Evolutionary conservation across 306 rosid species (phyloP).

Genomic region (Corylus avellana): DNA sequence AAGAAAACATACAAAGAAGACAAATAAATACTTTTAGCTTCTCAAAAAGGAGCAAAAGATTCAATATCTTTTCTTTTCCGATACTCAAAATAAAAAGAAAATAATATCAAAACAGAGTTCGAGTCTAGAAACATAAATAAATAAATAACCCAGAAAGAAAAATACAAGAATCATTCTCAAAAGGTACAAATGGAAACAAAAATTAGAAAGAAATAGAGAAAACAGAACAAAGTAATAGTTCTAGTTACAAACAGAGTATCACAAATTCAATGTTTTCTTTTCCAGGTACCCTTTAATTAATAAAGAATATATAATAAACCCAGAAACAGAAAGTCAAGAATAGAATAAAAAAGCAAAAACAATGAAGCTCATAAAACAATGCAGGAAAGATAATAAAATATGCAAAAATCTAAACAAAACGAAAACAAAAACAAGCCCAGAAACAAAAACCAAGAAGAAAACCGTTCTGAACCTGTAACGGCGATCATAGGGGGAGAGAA

Average conservation of each 20-base stretch:
- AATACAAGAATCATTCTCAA: not conserved
- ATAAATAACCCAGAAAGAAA: not conserved
- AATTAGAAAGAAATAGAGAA: not conserved
- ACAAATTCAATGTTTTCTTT: slow-evolving; percentile 17
- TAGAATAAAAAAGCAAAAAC: not conserved
- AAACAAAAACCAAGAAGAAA: not conserved
- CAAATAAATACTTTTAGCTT: not conserved
- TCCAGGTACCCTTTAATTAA: not conserved
- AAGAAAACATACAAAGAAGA: not conserved
- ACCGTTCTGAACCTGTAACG: slow-evolving; percentile 63
- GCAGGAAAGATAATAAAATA: not conserved
- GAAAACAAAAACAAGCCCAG: not conserved
- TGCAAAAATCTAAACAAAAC: not conserved
- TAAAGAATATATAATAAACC: not conserved
- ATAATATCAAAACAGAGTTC: not conserved
- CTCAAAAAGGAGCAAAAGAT: not conserved
- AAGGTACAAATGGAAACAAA: not conserved
- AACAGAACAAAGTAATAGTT: not conserved
- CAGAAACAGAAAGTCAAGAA: not conserved
- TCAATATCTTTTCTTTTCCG: not conserved
- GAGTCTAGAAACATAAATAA: too few species aligned
- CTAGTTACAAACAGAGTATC: slow-evolving; percentile 3
- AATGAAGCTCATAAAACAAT: not conserved
- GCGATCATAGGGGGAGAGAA: slow-evolving; percentile 69
- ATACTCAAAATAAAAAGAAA: not conserved